Base-by-base conservation (phyloP, 257 asterid genomes). In the Perilla frutescens region DNA sequence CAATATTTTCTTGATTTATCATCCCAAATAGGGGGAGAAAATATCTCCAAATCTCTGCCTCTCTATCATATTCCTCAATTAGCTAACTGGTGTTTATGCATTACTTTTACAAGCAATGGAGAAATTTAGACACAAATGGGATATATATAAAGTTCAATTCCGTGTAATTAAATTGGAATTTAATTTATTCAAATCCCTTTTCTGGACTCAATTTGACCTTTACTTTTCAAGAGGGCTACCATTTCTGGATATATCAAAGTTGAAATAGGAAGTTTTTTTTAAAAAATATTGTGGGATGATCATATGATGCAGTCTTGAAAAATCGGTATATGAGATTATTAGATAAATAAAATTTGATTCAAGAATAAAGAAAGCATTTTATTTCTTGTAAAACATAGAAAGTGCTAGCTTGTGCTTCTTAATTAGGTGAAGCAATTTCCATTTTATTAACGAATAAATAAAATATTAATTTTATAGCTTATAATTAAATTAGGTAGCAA, bases 41-140 rank as follows among this genome's bases (percentile, higher is more conserved):
- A 83, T 83, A 73, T 81, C 72, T 71, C 49, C 67, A 74, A 44
- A 70, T 73, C 79, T 75, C 66, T 50, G 81, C 53, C 84, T 68
- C 84, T 68, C 72, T 76, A 40, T 76, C 84, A 79, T 66, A 71
- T 66, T 36, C 67, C 70, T 59, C 29, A 72, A 49, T 71, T 71
- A 71, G 80, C 53, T 50, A 51, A 14, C 43, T 76, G 60, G 9
- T 64, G 74, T 63, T 62, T 65, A 76, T 66, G 55, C 64, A 9
- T 70, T 58, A 50, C 14, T 20, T 39, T 44, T 15, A 48, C 59
- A 74, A 44, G 70, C 36, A 55, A 68, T 60, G 20, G 15, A 29
- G 31, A 7, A 14, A 39, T 9, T 11, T 31, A 14, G 66, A 37
- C 36, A 7, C 40, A 32, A 11, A 37, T 20, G 63, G 57, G 14